A percentile compares a stretch with the other conserved stretches of the same genome.
These are phyloP conservation scores for Pleurotus citrinopileatus DNA, from an alignment of 768 basidiomycete genomes.

Conservation along the genomic window DNA sequence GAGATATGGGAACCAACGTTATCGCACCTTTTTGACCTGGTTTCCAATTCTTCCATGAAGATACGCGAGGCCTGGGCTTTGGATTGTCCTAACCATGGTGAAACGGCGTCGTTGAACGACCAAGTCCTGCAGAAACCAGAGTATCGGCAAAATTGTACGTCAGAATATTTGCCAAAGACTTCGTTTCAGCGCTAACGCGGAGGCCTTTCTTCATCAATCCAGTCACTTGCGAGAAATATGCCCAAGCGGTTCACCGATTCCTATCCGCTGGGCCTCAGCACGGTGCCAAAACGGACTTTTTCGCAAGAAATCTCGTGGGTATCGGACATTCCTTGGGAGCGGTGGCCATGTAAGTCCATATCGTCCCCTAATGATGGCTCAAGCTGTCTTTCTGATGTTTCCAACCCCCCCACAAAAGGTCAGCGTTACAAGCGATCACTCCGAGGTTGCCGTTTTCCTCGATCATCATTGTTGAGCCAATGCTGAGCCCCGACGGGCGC, in stretches of 20 bases:
- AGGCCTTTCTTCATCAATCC: constrained; percentile 7
- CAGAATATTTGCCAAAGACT: background rate
- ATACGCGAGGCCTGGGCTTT: constrained; percentile 64
- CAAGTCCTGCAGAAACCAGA: constrained; percentile 38
- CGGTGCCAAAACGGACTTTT: constrained; percentile 45
- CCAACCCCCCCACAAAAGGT: constrained; percentile 28
- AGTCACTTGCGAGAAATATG: constrained; percentile 70
- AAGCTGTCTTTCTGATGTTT: background rate
- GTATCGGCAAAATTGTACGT: constrained; percentile 46
- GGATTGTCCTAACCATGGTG: constrained; percentile 74
- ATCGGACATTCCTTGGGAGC: constrained; percentile 71
- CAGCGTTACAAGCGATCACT: constrained; percentile 48
- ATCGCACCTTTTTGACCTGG: constrained; percentile 40
- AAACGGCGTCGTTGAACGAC: constrained; percentile 53
- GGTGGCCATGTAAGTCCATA: constrained; percentile 53
- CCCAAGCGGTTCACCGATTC: constrained; percentile 55
- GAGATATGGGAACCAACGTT: constrained; percentile 70
- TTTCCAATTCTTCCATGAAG: constrained; percentile 20
- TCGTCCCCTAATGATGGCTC: constrained; percentile 7
- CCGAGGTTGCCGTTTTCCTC: constrained; percentile 45
- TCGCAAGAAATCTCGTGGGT: constrained; percentile 49
- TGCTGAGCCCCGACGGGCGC: constrained; percentile 51
- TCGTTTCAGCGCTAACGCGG: constrained; percentile 1
- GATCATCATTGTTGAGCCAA: constrained; percentile 61
- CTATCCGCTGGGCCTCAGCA: constrained; percentile 38